Base-by-base conservation (phyloP, 225 moss, liverwort and hornwort species). In the Thuidium tamariscinum region DNA sequence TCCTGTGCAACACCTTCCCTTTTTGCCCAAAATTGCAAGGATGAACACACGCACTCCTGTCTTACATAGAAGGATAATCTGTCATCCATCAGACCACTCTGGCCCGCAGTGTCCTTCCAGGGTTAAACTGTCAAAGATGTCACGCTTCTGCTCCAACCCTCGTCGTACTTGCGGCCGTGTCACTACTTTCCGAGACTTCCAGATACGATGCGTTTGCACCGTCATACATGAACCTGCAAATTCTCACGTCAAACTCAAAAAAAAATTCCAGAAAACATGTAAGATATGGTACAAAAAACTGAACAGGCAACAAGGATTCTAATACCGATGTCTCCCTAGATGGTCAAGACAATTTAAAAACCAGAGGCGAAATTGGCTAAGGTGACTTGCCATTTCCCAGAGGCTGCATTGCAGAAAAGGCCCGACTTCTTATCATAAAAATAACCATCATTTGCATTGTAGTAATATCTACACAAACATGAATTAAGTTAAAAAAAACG, bases 361-460 rank as follows among this genome's bases (percentile, higher is more conserved):
- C 66, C 49, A 75, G 64, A 85, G 55, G 12, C 15, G 49, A 41
- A 36, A 49, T 79, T 64, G 54, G 83, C 63, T 26, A 49, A 82
- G 30, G 61, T 68, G 44, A 61, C 89, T 90, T 85, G 67, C 98
- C 98, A 99, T 93, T 91, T 89, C 63, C 97, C 94, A 88, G 98
- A 92, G 64, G 84, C 87, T 21, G 97, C 98, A 90, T 94, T 94
- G 90, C 97, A 97, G 82, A 97, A 99, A 70, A 97, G 83, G 66
- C 97, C 96, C 22, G 97, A 89, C 82, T 87, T 93, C 60, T 87
- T 90, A 87, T 99, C 98, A 80, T 95, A 99, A 78, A 91, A 99
- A 79, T 99, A 97, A 57, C 97, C 98, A 87, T 97, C 92, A 64
- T 92, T 90, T 65, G 88, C 91, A 87, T 96, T 99, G 90, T 94